Base-by-base conservation (phyloP, 179 eudicot genomes). In the Beta macrorhiza region DNA sequence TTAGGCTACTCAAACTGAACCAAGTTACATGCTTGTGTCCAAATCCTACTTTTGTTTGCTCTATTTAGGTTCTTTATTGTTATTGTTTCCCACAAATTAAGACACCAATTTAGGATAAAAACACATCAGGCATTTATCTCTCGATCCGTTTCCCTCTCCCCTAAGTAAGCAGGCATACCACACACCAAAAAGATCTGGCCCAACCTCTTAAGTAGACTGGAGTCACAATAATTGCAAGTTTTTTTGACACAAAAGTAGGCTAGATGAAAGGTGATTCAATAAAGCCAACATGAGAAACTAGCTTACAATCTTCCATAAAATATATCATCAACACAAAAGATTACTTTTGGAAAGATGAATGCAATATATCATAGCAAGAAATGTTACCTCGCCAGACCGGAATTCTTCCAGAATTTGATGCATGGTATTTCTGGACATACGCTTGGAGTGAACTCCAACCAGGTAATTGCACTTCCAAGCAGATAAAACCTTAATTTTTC, bases 371-470 rank as follows among this genome's bases (percentile, higher is more conserved):
- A 65, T 1, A n/a, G 15, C 37, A 79, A 45, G 5, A 12, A 64
- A 55, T 78, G 62, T 82, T 90, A 96, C 99, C 98, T 96, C 90
- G 32, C 97, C 97, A 74, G 97, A 91, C n/a, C 97, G 91, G 71
- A 94, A 96, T 83, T 89, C 91, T 79, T 89, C 97, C 79, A 96
- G 89, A 88, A 91, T 90, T 62, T 67, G 58, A 56, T 86, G 80
- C 90, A 92, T 92, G 53, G 83, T 86, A 84, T 87, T 92, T 73
- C 97, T 85, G 4, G 99, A 92, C 91, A 90, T 88, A 72, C 86
- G 83, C 84, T 88, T 92, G 75, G 93, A 92, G 83, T 92, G 94
- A 67, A 91, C 93, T 57, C 98, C 99, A 49, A 91, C 90, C 53
- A 96, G 91, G 82, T 78, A 92, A 77, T 77, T 89, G 83, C 95